Evolutionary conservation across 2,329 filamentous ascomycete species (phyloP).

Genomic region (Nemania serpens): DNA sequence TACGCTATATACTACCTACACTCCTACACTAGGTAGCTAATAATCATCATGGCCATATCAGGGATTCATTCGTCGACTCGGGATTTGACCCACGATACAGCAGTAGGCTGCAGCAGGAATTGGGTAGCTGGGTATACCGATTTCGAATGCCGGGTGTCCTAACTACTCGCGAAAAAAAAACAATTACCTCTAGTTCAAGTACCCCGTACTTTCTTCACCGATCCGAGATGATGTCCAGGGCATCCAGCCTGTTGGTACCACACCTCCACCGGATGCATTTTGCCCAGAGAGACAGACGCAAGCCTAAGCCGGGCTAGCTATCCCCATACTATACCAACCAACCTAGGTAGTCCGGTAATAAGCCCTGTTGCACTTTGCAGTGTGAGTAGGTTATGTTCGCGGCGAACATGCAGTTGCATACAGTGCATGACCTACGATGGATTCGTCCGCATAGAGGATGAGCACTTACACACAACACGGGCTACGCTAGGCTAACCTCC

Average conservation of each 20-base stretch:
- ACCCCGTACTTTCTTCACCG: conserved; percentile 3
- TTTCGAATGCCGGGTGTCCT: neutral
- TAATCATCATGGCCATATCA: conserved; percentile 1
- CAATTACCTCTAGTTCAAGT: neutral
- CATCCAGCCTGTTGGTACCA: conserved; percentile 7
- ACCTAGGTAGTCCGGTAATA: no score
- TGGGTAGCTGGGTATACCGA: neutral
- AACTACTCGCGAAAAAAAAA: no score
- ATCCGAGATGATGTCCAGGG: conserved; percentile 8
- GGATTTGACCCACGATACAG: neutral
- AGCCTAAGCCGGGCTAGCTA: no score
- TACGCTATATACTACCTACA: no score
- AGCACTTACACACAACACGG: neutral
- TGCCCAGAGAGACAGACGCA: no score
- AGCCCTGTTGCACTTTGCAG: no score
- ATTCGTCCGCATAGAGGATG: neutral
- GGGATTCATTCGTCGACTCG: neutral
- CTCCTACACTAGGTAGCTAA: neutral
- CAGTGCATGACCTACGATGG: no score
- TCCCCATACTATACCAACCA: no score
- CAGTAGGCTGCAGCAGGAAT: no score
- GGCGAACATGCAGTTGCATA: no score
- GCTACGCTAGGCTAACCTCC: neutral
- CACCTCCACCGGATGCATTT: neutral
- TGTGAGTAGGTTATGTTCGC: no score